Percentiles rank a stretch among this genome's conserved stretches.
Evolutionary conservation across 228 moss, liverwort and hornwort species (phyloP).

Genomic region (Sphagnum magellanicum): DNA sequence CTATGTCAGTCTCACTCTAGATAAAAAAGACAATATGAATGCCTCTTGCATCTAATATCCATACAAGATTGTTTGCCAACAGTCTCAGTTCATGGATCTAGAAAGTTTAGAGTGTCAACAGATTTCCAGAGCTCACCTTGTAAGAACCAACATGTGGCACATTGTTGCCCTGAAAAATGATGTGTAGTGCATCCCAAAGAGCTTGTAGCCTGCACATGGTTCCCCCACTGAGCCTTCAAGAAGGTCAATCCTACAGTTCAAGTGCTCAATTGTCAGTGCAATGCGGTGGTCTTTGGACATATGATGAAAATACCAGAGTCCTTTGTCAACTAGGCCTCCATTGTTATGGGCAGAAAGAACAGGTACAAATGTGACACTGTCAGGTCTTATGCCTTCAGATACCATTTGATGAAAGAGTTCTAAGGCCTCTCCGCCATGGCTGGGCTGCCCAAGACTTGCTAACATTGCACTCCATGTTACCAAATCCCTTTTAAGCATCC

Average conservation of each 20-base stretch:
- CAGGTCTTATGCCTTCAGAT: not conserved
- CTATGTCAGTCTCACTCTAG: no score
- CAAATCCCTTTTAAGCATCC: not conserved
- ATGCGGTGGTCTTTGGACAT: not conserved
- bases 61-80: not conserved
- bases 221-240: slow-evolving; percentile 44
- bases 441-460: not conserved
- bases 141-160: slow-evolving; percentile 70
- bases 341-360: not conserved
- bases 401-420: not conserved
- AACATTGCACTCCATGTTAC: not conserved
- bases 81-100: not conserved
- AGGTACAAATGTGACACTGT: not conserved
- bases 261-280: not conserved
- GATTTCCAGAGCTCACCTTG: slow-evolving; percentile 35
- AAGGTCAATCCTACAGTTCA: not conserved
- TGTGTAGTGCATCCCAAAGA: slow-evolving; percentile 72
- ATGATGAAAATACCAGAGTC: not conserved
- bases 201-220: slow-evolving; percentile 64
- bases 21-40: no score
- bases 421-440: not conserved
- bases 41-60: slow-evolving; percentile 4
- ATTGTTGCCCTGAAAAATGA: slow-evolving; percentile 81
- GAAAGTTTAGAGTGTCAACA: not conserved
- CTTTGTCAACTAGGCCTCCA: not conserved